Conservation (phyloP, 768 basidiomycete genomes). For the Auriscalpium vulgare region DNA sequence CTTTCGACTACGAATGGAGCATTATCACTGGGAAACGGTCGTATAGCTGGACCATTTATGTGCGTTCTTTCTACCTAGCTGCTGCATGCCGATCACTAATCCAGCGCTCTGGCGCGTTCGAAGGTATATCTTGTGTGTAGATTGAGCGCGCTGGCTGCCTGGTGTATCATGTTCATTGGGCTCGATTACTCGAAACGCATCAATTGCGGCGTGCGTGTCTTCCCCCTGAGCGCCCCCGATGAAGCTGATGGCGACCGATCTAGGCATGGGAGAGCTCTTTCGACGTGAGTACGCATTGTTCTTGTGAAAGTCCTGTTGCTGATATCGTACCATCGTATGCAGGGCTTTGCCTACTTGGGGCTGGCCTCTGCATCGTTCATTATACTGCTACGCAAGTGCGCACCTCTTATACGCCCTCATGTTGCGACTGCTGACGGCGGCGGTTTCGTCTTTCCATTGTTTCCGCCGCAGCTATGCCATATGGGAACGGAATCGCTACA, state of each 20-base stretch:
- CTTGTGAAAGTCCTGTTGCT: background rate
- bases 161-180: background rate
- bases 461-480: background rate
- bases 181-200: background rate
- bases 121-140: background rate
- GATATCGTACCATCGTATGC: too few relatives aligned
- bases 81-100: too few relatives aligned
- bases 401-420: background rate
- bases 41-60: background rate
- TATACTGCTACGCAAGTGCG: background rate
- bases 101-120: too few relatives aligned
- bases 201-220: background rate
- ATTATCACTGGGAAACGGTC: background rate
- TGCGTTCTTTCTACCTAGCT: background rate
- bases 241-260: background rate
- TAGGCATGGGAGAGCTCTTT: background rate
- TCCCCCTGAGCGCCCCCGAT: background rate
- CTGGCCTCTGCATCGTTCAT: background rate
- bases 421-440: background rate
- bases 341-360: background rate
- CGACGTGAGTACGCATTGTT: background rate
- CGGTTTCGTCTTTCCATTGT: too few relatives aligned
- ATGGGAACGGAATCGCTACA: background rate
- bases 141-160: background rate
- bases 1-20: background rate